Evolutionary conservation across 352 stramenopile species (phyloP).

Genomic region (Phytophthora melonis): DNA sequence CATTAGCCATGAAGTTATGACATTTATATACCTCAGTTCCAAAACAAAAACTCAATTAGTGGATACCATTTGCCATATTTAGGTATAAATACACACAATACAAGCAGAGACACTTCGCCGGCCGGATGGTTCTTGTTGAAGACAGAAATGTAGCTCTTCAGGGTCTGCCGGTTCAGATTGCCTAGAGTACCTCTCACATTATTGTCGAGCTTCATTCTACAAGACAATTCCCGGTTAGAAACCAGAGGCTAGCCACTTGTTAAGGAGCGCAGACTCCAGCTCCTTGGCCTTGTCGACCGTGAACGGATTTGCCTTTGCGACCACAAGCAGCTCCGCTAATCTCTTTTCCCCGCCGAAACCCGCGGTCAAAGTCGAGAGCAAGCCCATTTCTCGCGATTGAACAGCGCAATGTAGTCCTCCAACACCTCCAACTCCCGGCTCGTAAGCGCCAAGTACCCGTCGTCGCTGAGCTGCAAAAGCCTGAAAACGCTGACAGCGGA

Average conservation of each 20-base stretch:
- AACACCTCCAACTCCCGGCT: not conserved
- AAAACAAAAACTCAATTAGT: too few relatives aligned
- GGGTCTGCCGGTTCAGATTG: too few relatives aligned
- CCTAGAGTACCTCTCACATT: not conserved
- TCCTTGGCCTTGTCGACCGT: not conserved
- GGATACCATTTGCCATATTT: too few relatives aligned
- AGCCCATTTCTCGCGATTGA: not conserved
- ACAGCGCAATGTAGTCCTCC: not conserved
- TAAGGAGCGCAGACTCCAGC: not conserved
- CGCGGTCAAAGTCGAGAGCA: not conserved
- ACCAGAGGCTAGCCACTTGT: not conserved
- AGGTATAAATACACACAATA: too few relatives aligned
- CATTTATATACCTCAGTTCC: too few relatives aligned
- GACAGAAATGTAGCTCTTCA: too few relatives aligned
- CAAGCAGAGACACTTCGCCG: not conserved
- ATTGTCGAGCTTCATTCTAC: not conserved
- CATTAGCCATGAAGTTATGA: too few relatives aligned
- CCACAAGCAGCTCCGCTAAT: not conserved
- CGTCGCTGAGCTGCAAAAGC: not conserved
- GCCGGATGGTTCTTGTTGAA: not conserved
- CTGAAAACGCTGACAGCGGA: constrained; percentile 1
- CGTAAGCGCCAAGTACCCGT: not conserved
- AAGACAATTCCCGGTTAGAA: not conserved
- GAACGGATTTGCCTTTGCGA: not conserved
- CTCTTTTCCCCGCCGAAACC: not conserved